A percentile compares a stretch with the other conserved stretches of the same genome.
phyloP scores from a whole-genome alignment of 352 stramenopile species.

The Phytophthora kernoviae region DNA sequence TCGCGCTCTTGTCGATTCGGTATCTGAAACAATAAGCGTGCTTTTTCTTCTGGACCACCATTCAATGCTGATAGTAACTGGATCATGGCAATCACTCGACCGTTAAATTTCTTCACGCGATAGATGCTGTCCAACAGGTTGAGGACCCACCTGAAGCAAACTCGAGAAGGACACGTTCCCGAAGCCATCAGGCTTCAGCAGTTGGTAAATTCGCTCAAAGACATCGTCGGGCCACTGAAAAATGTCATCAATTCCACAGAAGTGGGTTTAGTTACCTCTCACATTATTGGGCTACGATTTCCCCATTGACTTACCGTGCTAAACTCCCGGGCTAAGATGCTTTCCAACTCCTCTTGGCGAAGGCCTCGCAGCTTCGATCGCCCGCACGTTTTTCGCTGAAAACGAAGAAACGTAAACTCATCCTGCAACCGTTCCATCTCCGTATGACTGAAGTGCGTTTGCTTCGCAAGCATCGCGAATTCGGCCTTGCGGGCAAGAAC shows the following conservation, averaged over 20 bases:
- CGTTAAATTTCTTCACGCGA: neutral
- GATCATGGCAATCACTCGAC: neutral
- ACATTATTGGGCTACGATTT: neutral
- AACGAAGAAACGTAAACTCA: slow-evolving; percentile 72
- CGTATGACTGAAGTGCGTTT: slow-evolving; percentile 55
- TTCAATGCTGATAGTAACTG: slow-evolving; percentile 51
- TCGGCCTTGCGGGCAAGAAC: slow-evolving; percentile 57
- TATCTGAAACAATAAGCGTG: slow-evolving; percentile 57
- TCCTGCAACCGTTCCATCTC: slow-evolving; percentile 64
- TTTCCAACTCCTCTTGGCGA: slow-evolving; percentile 56
- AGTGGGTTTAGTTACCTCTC: neutral
- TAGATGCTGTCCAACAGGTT: no score
- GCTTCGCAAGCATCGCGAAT: slow-evolving; percentile 48
- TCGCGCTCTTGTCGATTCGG: slow-evolving; percentile 30
- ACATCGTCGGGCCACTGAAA: slow-evolving; percentile 52
- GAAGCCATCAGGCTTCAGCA: slow-evolving; percentile 60
- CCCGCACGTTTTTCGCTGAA: slow-evolving; percentile 46
- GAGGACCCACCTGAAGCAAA: slow-evolving; percentile 55
- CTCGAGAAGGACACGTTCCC: slow-evolving; percentile 69
- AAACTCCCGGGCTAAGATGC: slow-evolving; percentile 57
- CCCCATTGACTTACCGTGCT: slow-evolving; percentile 31
- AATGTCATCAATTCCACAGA: slow-evolving; percentile 4
- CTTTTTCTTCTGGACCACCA: slow-evolving; percentile 57
- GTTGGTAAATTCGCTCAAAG: slow-evolving; percentile 43
- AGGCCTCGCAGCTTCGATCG: slow-evolving; percentile 54